Evolutionary conservation across 305 asterid species (phyloP).

Genomic region (Fraxinus latifolia): DNA sequence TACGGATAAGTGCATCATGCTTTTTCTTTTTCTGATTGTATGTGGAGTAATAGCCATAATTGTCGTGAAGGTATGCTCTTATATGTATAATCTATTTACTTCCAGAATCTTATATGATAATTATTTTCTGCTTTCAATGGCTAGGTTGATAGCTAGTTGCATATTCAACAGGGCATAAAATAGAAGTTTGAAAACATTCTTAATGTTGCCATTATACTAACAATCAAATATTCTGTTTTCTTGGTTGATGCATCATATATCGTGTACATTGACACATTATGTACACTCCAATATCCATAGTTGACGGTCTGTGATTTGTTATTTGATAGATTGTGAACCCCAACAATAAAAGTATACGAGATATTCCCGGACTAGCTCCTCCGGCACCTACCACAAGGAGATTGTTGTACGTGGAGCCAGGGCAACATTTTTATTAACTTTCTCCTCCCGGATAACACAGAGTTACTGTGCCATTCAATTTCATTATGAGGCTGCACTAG

Average conservation of each 20-base stretch:
- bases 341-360: conserved; percentile 74
- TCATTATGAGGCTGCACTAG: conserved; percentile 25
- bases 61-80: conserved; percentile 74
- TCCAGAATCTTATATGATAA: neutral
- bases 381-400: conserved; percentile 90
- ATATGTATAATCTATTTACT: neutral
- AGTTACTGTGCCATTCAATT: conserved; percentile 24
- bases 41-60: conserved; percentile 94
- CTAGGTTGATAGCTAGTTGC: neutral
- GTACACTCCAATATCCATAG: neutral
- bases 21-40: conserved; percentile 86
- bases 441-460: neutral
- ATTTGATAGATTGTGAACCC: conserved; percentile 74
- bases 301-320: conserved; percentile 22
- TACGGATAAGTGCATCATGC: conserved; percentile 97
- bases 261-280: neutral
- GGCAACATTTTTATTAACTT: conserved; percentile 31
- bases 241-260: neutral
- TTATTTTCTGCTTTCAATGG: neutral
- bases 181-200: neutral
- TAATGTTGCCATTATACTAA: neutral
- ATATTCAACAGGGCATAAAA: neutral
- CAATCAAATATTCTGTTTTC: neutral
- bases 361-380: conserved; percentile 96
- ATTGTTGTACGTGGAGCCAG: conserved; percentile 51